Percentiles rank a stretch among this genome's conserved stretches.
Evolutionary conservation across 1,139 yeast species (phyloP).

Genomic region (Arxiozyma heterogenica): DNA sequence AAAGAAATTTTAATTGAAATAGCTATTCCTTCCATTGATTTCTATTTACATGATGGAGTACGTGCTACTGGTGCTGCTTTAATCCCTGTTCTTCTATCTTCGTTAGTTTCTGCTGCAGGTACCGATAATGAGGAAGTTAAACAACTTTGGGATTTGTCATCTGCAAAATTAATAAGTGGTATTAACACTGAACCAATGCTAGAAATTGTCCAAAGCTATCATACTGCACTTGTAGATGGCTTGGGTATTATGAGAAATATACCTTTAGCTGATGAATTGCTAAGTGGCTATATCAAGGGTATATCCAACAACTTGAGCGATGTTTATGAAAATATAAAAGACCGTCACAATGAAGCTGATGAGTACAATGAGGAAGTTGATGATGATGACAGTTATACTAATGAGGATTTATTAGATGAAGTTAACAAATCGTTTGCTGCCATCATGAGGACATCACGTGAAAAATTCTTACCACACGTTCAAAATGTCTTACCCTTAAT

Average conservation of each 20-base stretch:
- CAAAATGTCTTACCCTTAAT: constrained; percentile 49
- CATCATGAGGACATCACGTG: constrained; percentile 55
- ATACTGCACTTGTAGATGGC: constrained; percentile 61
- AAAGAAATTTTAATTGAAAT: constrained; percentile 69
- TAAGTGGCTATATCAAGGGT: constrained; percentile 50
- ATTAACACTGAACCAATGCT: constrained; percentile 73
- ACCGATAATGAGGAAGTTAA: constrained; percentile 46
- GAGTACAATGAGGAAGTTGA: constrained; percentile 50
- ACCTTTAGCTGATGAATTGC: constrained; percentile 48
- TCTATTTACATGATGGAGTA: constrained; percentile 89
- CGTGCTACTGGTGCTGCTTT: constrained; percentile 83
- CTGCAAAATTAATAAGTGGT: constrained; percentile 59
- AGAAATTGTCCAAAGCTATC: constrained; percentile 72
- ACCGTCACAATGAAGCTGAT: constrained; percentile 59
- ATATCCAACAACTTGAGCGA: constrained; percentile 57
- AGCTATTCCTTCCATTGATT: constrained; percentile 80
- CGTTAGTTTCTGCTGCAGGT: constrained; percentile 60
- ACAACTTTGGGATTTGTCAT: constrained; percentile 63
- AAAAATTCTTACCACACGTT: constrained; percentile 56
- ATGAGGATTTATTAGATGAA: constrained; percentile 81
- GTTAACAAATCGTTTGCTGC: constrained; percentile 70
- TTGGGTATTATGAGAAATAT: constrained; percentile 58
- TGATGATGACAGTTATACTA: constrained; percentile 79
- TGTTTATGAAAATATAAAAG: constrained; percentile 60
- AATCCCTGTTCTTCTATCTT: constrained; percentile 65